Base-by-base conservation (phyloP, 306 rosid genomes). In the Quercus mongolica region DNA sequence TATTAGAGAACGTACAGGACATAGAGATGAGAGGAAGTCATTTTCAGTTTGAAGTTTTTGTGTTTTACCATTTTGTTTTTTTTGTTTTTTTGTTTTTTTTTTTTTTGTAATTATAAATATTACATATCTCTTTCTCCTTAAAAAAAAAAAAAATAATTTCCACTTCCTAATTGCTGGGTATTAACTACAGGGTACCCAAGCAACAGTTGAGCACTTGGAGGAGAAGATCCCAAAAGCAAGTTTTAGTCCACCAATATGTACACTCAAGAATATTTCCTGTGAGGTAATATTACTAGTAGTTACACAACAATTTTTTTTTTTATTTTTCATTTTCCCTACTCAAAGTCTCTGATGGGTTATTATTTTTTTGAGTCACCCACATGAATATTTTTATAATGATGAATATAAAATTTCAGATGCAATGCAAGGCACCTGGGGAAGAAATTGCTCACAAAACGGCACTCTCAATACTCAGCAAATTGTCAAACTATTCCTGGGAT, bases 401-500 rank as follows among this genome's bases (percentile, higher is more conserved):
- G n/a, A 67, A 18, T 31, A 18, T 56, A 30, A 26, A 30, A 13
- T 73, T 10, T 5, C 77, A 74, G 77, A 56, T 74, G 52, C 23
- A 38, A 56, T 74, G 77, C 77, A 74, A 74, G 77, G 67, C 77
- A 9, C 77, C 64, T 5, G 49, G 67, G 33, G 77, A 74, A 23
- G 46, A 56, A 18, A 57, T 11, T 9, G 68, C 68, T 3, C 46
- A 56, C 54, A 57, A 56, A 26, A 56, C 77, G 18, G 19, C 77
- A 28, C 18, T 56, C 10, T 56, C 77, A 9, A 74, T 74, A 30
- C 77, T 74, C 1, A 56, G 31, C 31, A 56, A 74, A 23, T 71
- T 87, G 55, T 78, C 83, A 14, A 77, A 15, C 74, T 88, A 81
- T 65, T 23, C 77, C 19, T 88, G 92, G 92, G 90, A 86, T 14